A percentile compares a stretch with the other conserved stretches of the same genome.
phyloP scores from a whole-genome alignment of 2,329 filamentous ascomycete genomes.

The Neocucurbitaria cava region DNA sequence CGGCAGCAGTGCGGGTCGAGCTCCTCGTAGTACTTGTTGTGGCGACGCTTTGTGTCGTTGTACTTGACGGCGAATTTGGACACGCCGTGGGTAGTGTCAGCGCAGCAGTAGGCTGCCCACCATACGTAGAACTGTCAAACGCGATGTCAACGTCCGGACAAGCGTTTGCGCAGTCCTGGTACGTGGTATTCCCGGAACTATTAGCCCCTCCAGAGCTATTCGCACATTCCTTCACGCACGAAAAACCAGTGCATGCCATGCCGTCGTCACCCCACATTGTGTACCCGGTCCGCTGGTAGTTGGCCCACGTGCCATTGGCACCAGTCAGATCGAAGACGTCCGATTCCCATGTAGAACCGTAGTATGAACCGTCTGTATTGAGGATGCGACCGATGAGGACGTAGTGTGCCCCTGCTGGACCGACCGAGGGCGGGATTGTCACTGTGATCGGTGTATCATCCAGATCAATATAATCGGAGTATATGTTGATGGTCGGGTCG shows the following conservation, averaged over 20 bases:
- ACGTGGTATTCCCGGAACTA: neutral
- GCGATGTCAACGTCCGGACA: conserved; percentile 17
- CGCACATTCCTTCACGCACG: conserved; percentile 16
- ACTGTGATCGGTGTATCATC: conserved; percentile 18
- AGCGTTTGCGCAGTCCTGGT: conserved; percentile 13
- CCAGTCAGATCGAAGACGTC: conserved; percentile 17
- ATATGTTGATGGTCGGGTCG: conserved; percentile 10
- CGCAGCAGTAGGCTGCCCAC: conserved; percentile 17
- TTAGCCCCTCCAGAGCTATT: neutral
- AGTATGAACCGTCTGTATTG: conserved; percentile 21
- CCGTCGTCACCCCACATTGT: conserved; percentile 20
- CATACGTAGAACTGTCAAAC: conserved; percentile 9
- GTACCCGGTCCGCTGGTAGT: conserved; percentile 7
- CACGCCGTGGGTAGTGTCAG: conserved; percentile 11
- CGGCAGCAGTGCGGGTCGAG: neutral
- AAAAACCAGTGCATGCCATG: conserved; percentile 10
- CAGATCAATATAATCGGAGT: conserved; percentile 5
- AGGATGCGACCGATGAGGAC: conserved; percentile 11
- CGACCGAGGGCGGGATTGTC: conserved; percentile 17
- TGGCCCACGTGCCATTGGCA: conserved; percentile 16
- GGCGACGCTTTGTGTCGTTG: neutral
- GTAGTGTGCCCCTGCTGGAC: conserved; percentile 20
- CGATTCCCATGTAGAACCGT: conserved; percentile 12
- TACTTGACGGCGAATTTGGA: neutral
- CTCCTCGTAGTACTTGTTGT: neutral